A percentile compares a stretch with the other conserved stretches of the same genome.
Evolutionary conservation across 345 rosid genomes (phyloP).

Genomic region (Linum usitatissimum): DNA sequence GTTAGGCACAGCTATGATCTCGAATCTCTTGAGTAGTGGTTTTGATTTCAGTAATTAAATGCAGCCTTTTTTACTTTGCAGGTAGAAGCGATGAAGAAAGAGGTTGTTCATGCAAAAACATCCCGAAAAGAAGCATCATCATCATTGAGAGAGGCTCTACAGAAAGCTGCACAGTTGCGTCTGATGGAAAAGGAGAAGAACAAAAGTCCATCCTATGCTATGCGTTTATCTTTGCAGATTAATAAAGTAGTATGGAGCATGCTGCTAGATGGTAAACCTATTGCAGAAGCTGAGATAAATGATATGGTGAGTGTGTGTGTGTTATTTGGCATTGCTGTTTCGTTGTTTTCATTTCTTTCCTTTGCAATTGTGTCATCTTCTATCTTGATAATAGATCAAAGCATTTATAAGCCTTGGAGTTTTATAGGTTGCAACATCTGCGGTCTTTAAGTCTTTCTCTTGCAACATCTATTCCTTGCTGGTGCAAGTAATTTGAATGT

Average conservation of each 20-base stretch:
- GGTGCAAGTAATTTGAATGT: not conserved
- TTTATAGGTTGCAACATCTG: too few relatives aligned
- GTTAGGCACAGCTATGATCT: too few relatives aligned
- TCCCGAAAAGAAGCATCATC: constrained; percentile 70
- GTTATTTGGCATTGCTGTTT: too few relatives aligned
- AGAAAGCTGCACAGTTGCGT: constrained; percentile 86
- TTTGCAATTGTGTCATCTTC: too few relatives aligned
- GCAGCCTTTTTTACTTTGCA: too few relatives aligned
- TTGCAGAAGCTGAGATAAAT: constrained; percentile 99
- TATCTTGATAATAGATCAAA: too few relatives aligned
- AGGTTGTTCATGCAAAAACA: constrained; percentile 63
- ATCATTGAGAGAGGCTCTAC: constrained; percentile 64
- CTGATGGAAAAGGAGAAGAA: constrained; percentile 93
- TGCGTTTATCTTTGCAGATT: constrained; percentile 89
- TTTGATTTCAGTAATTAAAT: too few relatives aligned
- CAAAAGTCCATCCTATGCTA: constrained; percentile 96
- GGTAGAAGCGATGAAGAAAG: too few relatives aligned
- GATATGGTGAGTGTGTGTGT: constrained; percentile 98
- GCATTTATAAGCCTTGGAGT: too few relatives aligned
- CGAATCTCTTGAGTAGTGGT: too few relatives aligned
- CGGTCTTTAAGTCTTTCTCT: too few relatives aligned
- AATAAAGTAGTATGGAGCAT: constrained; percentile 90
- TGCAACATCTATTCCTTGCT: too few relatives aligned
- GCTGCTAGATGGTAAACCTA: constrained; percentile 94
- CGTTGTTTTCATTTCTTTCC: not conserved